Percentiles rank a stretch among this genome's conserved stretches.
These are phyloP conservation scores for Rhododendron griersonianum DNA, from an alignment of 148 eudicot species.

Conservation along the genomic window DNA sequence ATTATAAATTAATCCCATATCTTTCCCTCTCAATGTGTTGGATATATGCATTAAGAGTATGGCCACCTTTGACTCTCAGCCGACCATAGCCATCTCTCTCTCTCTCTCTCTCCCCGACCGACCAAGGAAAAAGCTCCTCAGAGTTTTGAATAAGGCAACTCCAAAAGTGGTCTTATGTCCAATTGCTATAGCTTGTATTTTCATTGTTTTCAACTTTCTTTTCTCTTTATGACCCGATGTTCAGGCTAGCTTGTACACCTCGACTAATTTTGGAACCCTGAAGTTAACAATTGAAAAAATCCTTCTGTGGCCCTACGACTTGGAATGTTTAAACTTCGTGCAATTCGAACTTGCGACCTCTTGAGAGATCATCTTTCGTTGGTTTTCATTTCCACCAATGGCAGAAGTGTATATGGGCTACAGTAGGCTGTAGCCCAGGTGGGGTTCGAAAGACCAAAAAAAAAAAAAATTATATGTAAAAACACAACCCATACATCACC, in stretches of 20 bases:
- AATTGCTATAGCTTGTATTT: neutral
- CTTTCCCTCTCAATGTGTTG: neutral
- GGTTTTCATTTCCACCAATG: neutral
- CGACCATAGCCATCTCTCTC: neutral
- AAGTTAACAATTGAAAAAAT: too few relatives aligned
- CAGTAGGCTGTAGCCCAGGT: too few relatives aligned
- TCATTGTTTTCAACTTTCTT: neutral
- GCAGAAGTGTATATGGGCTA: too few relatives aligned
- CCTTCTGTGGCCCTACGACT: neutral
- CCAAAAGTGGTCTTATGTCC: slow-evolving; percentile 26
- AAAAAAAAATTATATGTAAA: too few relatives aligned
- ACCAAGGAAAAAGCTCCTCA: slow-evolving; percentile 16
- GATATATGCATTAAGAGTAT: neutral
- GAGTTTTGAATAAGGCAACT: slow-evolving; percentile 11
- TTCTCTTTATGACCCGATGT: too few relatives aligned
- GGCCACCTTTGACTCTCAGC: neutral
- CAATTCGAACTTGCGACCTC: neutral
- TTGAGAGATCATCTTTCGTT: too few relatives aligned
- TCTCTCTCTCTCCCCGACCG: slow-evolving; percentile 5
- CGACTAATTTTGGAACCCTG: too few relatives aligned
- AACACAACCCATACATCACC: too few relatives aligned
- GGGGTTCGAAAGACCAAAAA: too few relatives aligned
- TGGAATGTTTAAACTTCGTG: neutral
- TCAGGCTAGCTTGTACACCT: too few relatives aligned
- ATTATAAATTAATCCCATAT: too few relatives aligned